Conservation (phyloP, 1,139 yeast species). For the Pichia sp. region DNA sequence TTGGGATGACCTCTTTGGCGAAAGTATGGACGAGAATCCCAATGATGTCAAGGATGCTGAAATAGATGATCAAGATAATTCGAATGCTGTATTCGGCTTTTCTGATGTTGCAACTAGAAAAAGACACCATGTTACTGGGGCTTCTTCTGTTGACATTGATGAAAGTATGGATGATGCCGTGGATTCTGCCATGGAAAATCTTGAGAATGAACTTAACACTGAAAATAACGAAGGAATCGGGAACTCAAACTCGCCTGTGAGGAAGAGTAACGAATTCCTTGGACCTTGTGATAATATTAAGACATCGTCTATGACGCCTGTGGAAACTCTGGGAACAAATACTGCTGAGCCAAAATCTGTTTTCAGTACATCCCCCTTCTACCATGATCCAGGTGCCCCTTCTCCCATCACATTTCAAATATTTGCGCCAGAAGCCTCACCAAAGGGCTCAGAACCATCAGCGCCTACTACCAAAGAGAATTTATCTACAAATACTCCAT, state of each 20-base stretch:
- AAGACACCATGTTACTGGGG: too few species aligned
- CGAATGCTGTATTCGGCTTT: too few species aligned
- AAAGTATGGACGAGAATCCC: constrained; percentile 1
- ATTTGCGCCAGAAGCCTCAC: constrained; percentile 27
- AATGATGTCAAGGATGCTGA: constrained; percentile 9
- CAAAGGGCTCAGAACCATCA: constrained; percentile 15
- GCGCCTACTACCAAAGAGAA: constrained; percentile 3
- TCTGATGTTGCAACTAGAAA: too few species aligned
- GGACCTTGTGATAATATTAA: too few species aligned
- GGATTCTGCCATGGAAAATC: constrained; percentile 9
- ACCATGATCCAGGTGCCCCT: constrained; percentile 80
- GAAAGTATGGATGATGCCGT: constrained; percentile 36
- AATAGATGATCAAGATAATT: not conserved
- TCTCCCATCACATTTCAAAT: constrained; percentile 61
- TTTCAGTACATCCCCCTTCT: constrained; percentile 34
- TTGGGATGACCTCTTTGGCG: constrained; percentile 16
- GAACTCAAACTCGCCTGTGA: too few species aligned
- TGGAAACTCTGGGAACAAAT: too few species aligned
- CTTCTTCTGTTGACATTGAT: constrained; percentile 27
- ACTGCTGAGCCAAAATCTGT: too few species aligned
- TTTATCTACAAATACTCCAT: not conserved
- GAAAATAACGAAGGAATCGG: too few species aligned
- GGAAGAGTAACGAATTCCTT: too few species aligned
- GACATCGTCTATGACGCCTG: too few species aligned
- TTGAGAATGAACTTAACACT: constrained; percentile 6